Evolutionary conservation across 768 basidiomycete genomes (phyloP).

Genomic region (Phaffia australis): DNA sequence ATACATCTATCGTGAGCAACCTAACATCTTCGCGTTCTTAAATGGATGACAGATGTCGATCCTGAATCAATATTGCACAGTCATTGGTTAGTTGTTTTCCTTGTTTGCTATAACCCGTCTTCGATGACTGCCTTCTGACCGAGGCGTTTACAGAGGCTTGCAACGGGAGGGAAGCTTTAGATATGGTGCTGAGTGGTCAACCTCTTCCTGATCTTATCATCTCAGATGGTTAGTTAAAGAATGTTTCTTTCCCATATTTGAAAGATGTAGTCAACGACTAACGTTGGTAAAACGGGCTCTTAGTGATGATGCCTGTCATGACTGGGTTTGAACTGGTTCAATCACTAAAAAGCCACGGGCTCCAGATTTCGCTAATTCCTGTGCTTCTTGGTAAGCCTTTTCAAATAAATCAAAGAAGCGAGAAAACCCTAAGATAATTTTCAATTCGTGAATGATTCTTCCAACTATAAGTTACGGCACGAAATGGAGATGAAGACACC

Average conservation of each 20-base stretch:
- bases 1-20: too few species aligned
- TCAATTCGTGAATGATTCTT: slow-evolving; percentile 29
- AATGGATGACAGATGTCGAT: slow-evolving; percentile 27
- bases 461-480: too few species aligned
- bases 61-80: slow-evolving; percentile 36
- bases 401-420: too few species aligned
- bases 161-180: background rate
- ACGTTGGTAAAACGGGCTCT: background rate
- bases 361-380: slow-evolving; percentile 31
- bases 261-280: background rate
- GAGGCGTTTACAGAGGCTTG: background rate
- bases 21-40: background rate
- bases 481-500: slow-evolving; percentile 35
- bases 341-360: slow-evolving; percentile 30
- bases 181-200: background rate
- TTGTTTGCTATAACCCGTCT: background rate
- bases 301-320: slow-evolving; percentile 29
- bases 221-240: slow-evolving; percentile 31
- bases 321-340: slow-evolving; percentile 37
- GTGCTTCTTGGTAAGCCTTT: slow-evolving; percentile 21
- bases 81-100: slow-evolving; percentile 27
- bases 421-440: background rate
- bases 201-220: slow-evolving; percentile 37
- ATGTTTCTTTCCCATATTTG: background rate
- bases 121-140: too few species aligned